Evolutionary conservation across 257 asterid species (phyloP).

Genomic region (Rhazya stricta): DNA sequence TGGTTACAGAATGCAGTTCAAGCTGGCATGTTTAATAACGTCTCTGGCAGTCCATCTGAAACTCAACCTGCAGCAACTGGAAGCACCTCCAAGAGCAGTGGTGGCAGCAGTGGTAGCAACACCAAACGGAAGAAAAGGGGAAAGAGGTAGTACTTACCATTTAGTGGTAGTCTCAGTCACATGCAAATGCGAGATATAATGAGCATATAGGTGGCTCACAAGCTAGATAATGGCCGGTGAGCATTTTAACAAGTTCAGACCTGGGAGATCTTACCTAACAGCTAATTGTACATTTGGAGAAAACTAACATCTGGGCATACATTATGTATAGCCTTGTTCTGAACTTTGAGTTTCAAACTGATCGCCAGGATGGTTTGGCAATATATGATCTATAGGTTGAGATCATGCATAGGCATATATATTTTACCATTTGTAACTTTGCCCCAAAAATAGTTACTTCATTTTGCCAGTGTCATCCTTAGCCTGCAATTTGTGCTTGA

Average conservation of each 20-base stretch:
- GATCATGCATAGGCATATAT: not conserved
- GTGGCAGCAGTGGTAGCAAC: constrained; percentile 26
- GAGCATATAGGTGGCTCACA: not conserved
- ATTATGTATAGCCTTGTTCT: constrained; percentile 17
- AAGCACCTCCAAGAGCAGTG: constrained; percentile 34
- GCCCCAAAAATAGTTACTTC: not conserved
- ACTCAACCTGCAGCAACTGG: constrained; percentile 32
- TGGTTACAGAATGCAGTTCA: constrained; percentile 83
- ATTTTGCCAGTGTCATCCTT: not conserved
- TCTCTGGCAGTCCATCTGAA: constrained; percentile 38
- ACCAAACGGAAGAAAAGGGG: constrained; percentile 83
- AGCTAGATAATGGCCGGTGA: not conserved
- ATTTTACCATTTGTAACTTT: not conserved
- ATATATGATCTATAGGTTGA: not conserved
- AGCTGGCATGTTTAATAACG: constrained; percentile 59
- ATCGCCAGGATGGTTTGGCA: constrained; percentile 6
- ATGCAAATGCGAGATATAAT: not conserved
- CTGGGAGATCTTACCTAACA: constrained; percentile 5
- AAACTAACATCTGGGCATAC: not conserved
- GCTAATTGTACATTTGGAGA: constrained; percentile 21
- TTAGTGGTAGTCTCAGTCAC: not conserved
- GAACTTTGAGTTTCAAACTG: not conserved
- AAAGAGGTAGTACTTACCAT: constrained; percentile 54
- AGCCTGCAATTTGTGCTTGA: too few species aligned
- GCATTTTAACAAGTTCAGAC: not conserved